These are phyloP conservation scores for Penicillium expansum DNA, from an alignment of 2,329 filamentous ascomycete genomes.

Conservation along the genomic window DNA sequence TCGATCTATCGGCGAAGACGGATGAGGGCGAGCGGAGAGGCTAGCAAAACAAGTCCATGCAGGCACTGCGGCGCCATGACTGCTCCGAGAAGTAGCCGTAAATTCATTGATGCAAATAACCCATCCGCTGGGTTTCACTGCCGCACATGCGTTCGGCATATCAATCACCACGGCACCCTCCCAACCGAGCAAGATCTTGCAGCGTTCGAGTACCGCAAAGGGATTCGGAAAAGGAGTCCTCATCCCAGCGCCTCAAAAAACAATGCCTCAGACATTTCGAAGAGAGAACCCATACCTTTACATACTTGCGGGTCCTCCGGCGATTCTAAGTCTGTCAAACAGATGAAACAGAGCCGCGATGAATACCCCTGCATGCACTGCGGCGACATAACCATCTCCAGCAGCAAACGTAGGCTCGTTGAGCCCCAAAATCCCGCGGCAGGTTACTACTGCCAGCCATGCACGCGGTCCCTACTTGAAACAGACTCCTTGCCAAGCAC, in stretches of 20 bases:
- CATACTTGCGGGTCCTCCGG: neutral
- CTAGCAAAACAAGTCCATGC: constrained; percentile 3
- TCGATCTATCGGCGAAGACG: neutral
- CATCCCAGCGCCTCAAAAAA: neutral
- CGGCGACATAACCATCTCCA: constrained; percentile 3
- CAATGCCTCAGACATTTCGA: neutral
- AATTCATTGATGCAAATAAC: neutral
- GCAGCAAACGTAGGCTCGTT: constrained; percentile 5
- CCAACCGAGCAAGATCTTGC: constrained; percentile 1
- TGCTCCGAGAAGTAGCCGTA: constrained; percentile 1
- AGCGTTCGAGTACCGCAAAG: neutral
- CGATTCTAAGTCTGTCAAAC: neutral
- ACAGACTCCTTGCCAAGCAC: constrained; percentile 1
- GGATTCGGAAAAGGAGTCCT: neutral
- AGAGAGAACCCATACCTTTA: neutral
- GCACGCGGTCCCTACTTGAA: constrained; percentile 1
- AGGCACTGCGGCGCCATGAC: constrained; percentile 1
- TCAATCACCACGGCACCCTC: neutral
- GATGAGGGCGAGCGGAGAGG: neutral
- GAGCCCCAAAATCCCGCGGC: constrained; percentile 1
- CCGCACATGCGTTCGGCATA: constrained; percentile 5
- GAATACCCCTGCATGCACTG: constrained; percentile 5
- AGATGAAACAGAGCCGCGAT: constrained; percentile 7
- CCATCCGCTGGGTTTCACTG: constrained; percentile 6
- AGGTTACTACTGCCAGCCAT: constrained; percentile 9